Percentiles rank a stretch among this genome's conserved stretches.
These are phyloP conservation scores for Monosporascus ibericus DNA, from an alignment of 2,329 filamentous ascomycete genomes.

Conservation along the genomic window DNA sequence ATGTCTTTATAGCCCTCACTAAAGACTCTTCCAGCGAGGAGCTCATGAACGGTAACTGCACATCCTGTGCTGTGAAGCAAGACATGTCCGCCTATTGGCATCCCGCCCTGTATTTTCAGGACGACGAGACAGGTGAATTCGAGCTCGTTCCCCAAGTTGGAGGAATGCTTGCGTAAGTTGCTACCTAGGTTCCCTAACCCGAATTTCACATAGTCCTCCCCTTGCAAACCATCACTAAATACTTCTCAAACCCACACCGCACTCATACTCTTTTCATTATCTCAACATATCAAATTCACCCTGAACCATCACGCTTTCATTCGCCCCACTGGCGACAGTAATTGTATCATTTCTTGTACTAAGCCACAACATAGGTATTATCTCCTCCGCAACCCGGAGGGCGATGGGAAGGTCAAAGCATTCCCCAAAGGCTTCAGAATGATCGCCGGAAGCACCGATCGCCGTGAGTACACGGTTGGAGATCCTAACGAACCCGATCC, in stretches of 20 bases:
- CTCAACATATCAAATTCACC: background rate
- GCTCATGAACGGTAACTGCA: conserved; percentile 61
- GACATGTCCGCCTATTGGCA: conserved; percentile 90
- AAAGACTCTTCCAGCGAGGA: conserved; percentile 49
- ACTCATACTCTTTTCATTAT: background rate
- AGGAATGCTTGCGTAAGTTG: conserved; percentile 76
- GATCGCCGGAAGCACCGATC: conserved; percentile 66
- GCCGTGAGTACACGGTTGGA: conserved; percentile 64
- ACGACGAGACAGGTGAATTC: conserved; percentile 55
- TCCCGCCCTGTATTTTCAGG: conserved; percentile 71
- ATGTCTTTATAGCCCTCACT: conserved; percentile 51
- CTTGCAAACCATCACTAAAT: too few species aligned
- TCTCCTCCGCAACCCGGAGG: conserved; percentile 52
- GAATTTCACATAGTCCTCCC: too few species aligned
- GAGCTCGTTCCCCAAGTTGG: conserved; percentile 69
- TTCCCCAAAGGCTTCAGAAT: conserved; percentile 77
- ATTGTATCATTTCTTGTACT: conserved; percentile 3
- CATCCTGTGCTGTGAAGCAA: conserved; percentile 71
- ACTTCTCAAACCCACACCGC: background rate
- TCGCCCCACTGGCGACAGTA: too few species aligned
- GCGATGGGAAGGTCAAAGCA: conserved; percentile 54
- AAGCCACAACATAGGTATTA: conserved; percentile 62
- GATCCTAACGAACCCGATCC: conserved; percentile 60
- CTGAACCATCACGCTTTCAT: too few species aligned
- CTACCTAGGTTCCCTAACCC: background rate